Conservation (phyloP, 2,329 filamentous ascomycete genomes). For the Ascosphaera aggregata region DNA sequence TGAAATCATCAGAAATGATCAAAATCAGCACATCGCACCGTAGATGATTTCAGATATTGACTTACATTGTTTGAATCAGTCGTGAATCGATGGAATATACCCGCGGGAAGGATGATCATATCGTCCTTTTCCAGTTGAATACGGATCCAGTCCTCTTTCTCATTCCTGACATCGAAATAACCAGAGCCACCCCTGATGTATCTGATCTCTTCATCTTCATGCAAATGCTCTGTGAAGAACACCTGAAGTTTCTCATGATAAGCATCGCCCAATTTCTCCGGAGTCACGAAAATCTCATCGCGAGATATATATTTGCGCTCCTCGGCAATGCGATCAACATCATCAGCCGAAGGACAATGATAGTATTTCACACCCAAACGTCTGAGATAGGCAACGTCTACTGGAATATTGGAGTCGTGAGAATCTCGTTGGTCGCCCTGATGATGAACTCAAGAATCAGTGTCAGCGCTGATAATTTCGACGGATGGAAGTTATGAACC, state of each 20-base stretch:
- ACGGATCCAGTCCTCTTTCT: constrained; percentile 71
- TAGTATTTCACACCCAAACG: constrained; percentile 64
- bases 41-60: constrained; percentile 1
- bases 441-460: constrained; percentile 3
- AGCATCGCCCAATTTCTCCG: constrained; percentile 55
- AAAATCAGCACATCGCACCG: constrained; percentile 4
- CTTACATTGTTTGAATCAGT: constrained; percentile 55
- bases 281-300: constrained; percentile 78
- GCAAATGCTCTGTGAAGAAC: constrained; percentile 89
- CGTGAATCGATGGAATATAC: constrained; percentile 95
- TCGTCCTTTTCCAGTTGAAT: constrained; percentile 69
- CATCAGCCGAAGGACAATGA: constrained; percentile 36
- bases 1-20: constrained; percentile 1
- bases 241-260: constrained; percentile 88
- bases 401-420: constrained; percentile 59
- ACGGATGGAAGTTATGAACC: not conserved
- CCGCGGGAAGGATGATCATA: constrained; percentile 76
- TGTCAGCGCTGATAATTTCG: constrained; percentile 4
- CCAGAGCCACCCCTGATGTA: constrained; percentile 77
- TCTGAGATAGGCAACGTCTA: constrained; percentile 41
- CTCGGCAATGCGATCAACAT: constrained; percentile 50
- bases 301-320: constrained; percentile 79
- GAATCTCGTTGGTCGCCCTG: constrained; percentile 84
- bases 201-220: constrained; percentile 96
- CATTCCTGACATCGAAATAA: constrained; percentile 76